Conservation (phyloP, 495 filamentous ascomycete genomes). For the Penicillium lagena region DNA sequence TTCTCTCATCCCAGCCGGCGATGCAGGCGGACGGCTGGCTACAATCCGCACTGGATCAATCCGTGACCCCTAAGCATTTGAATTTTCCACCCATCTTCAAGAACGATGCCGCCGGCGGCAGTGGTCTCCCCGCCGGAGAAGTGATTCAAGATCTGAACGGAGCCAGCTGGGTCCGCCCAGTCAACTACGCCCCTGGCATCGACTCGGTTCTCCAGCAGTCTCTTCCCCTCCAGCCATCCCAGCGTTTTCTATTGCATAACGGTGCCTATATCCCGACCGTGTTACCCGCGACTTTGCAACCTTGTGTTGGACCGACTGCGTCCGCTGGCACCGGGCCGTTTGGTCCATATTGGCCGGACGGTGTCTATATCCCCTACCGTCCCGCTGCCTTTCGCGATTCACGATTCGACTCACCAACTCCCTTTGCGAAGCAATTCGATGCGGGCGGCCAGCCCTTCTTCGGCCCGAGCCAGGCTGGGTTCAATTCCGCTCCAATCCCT, state of each 20-base stretch:
- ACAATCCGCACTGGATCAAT: conserved; percentile 20
- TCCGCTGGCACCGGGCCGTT: conserved; percentile 66
- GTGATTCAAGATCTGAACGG: conserved; percentile 29
- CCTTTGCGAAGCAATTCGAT: conserved; percentile 13
- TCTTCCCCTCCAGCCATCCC: conserved; percentile 31
- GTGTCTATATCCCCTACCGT: conserved; percentile 67
- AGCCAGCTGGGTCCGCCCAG: conserved; percentile 38
- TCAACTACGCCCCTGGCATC: conserved; percentile 36
- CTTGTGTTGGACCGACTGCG: conserved; percentile 62
- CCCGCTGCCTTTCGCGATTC: conserved; percentile 59
- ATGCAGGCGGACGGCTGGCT: conserved; percentile 27
- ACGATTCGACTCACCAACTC: conserved; percentile 31
- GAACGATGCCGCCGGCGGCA: conserved; percentile 20
- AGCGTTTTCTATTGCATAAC: conserved; percentile 36
- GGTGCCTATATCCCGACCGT: conserved; percentile 57
- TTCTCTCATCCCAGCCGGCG: conserved; percentile 20
- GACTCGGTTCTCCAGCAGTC: conserved; percentile 48
- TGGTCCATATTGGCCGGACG: conserved; percentile 75
- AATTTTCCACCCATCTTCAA: conserved; percentile 41
- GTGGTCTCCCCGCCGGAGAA: conserved; percentile 18
- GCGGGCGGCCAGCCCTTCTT: conserved; percentile 17
- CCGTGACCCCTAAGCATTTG: conserved; percentile 21
- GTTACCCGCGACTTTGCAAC: conserved; percentile 65
- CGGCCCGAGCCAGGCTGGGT: conserved; percentile 22
- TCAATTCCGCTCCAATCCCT: conserved; percentile 20